Evolutionary conservation across 1,284 basidiomycete species (phyloP).

Genomic region (Erythrobasidium hasegawianum): DNA sequence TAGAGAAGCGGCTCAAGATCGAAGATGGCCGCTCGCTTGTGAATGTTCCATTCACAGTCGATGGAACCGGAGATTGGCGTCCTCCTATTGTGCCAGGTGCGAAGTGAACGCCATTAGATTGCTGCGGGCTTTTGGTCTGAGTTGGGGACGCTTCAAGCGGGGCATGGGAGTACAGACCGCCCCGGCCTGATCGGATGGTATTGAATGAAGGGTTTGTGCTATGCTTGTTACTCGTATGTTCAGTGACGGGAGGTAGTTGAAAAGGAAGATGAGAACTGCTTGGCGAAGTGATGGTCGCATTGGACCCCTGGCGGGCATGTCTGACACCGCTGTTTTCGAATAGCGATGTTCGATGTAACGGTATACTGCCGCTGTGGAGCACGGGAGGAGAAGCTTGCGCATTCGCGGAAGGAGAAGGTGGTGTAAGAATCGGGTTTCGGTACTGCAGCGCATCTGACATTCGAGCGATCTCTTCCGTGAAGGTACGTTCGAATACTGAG

Average conservation of each 20-base stretch:
- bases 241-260: slow-evolving; percentile 8
- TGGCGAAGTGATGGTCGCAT: slow-evolving; percentile 10
- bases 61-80: slow-evolving; percentile 6
- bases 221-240: background rate
- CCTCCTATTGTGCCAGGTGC: slow-evolving; percentile 1
- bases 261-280: slow-evolving; percentile 23
- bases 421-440: background rate
- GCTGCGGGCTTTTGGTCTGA: background rate
- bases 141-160: background rate
- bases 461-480: slow-evolving; percentile 71
- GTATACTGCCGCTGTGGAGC: background rate
- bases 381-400: background rate
- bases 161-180: background rate
- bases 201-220: background rate
- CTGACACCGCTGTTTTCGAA: slow-evolving; percentile 2
- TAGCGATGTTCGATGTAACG: background rate
- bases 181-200: background rate
- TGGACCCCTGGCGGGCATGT: slow-evolving; percentile 6
- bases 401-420: background rate
- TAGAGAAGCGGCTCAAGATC: slow-evolving; percentile 22
- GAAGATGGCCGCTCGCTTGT: slow-evolving; percentile 12
- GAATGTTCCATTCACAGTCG: slow-evolving; percentile 3
- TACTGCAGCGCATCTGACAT: slow-evolving; percentile 40
- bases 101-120: slow-evolving; percentile 2
- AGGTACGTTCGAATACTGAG: slow-evolving; percentile 79